Conservation (phyloP, 1,284 basidiomycete genomes). For the Irpex sp. region DNA sequence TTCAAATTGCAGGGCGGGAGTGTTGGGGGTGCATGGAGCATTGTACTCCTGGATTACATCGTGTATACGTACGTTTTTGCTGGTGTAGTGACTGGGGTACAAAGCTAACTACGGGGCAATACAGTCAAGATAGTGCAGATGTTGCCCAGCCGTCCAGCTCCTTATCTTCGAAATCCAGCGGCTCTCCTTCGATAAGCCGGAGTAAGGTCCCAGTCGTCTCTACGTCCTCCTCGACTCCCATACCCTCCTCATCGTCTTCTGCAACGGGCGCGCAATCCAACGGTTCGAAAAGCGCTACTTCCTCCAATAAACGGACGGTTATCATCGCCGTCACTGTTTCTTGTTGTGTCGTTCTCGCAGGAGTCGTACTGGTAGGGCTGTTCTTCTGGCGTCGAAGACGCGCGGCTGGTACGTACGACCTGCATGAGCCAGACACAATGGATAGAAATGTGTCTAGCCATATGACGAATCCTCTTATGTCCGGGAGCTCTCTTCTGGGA, state of each 20-base stretch:
- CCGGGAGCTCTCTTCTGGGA: no score
- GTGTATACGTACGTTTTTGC: slow-evolving; percentile 21
- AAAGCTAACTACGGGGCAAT: no score
- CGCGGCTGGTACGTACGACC: not conserved
- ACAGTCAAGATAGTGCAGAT: not conserved
- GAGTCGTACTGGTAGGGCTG: not conserved
- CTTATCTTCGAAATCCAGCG: not conserved
- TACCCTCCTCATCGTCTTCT: not conserved
- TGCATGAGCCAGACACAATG: not conserved
- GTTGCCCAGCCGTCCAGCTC: not conserved
- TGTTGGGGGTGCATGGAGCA: slow-evolving; percentile 10
- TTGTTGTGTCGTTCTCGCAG: not conserved
- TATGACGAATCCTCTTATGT: no score
- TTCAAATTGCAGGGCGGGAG: slow-evolving; percentile 18
- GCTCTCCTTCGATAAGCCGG: not conserved
- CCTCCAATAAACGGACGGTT: not conserved
- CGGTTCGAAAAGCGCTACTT: not conserved
- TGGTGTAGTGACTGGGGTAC: not conserved
- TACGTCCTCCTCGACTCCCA: not conserved
- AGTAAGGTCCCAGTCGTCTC: not conserved
- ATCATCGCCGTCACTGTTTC: slow-evolving; percentile 1
- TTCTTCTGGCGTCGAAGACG: not conserved
- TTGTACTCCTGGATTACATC: slow-evolving; percentile 22
- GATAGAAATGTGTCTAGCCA: not conserved
- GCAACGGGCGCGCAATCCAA: not conserved